These are phyloP conservation scores for Nakazawaea ishiwadae DNA, from an alignment of 805 yeast genomes.

Conservation along the genomic window DNA sequence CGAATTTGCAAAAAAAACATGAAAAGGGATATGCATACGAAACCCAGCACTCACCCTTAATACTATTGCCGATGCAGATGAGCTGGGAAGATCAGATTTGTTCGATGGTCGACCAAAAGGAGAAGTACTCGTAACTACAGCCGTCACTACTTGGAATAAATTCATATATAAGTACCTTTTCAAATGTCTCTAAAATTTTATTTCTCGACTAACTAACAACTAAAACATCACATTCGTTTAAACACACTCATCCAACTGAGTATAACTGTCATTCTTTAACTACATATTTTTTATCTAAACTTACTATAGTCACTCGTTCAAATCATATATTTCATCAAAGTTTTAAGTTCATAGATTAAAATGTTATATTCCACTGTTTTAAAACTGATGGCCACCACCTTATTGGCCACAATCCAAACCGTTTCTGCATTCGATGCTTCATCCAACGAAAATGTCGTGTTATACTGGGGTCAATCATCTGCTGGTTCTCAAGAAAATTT, in stretches of 20 bases:
- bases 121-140: not conserved
- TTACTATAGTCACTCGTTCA: conserved; percentile 1
- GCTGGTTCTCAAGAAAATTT: conserved; percentile 50
- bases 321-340: no score
- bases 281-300: no score
- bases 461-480: conserved; percentile 89
- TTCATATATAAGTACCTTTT: no score
- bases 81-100: not conserved
- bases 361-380: conserved; percentile 5
- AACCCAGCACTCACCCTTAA: no score
- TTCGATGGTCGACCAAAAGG: not conserved
- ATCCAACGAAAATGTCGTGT: conserved; percentile 57
- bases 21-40: not conserved
- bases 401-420: conserved; percentile 13
- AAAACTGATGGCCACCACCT: conserved; percentile 13
- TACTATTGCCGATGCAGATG: no score
- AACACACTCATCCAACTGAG: conserved; percentile 10
- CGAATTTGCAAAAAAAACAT: no score
- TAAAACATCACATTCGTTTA: no score
- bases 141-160: not conserved
- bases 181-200: no score
- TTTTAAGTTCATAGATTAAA: no score
- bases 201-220: not conserved
- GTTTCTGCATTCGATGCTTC: conserved; percentile 26
- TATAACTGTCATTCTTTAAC: conserved; percentile 6